A percentile compares a stretch with the other conserved stretches of the same genome.
Conservation (phyloP, 768 basidiomycete species). For the Phylloporus sp. region DNA sequence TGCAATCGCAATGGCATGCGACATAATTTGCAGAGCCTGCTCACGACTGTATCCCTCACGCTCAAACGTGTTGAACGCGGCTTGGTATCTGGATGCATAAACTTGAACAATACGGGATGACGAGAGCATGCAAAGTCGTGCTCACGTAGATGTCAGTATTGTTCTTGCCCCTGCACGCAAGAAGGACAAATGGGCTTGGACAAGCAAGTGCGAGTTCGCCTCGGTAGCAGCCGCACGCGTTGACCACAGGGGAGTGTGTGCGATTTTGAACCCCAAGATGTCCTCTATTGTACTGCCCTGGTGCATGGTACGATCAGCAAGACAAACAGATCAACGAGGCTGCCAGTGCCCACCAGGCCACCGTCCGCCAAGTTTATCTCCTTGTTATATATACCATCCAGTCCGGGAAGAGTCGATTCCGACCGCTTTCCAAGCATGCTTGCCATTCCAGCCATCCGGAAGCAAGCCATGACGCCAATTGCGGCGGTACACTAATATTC, state of each 20-base stretch:
- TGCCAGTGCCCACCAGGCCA: slow-evolving; percentile 38
- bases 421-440: not conserved
- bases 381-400: slow-evolving; percentile 11
- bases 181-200: slow-evolving; percentile 60
- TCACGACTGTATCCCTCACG: slow-evolving; percentile 44
- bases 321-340: not conserved
- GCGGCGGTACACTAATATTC: slow-evolving; percentile 9
- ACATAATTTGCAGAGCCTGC: slow-evolving; percentile 48
- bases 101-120: not conserved
- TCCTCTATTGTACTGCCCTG: slow-evolving; percentile 68
- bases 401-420: not conserved
- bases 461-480: not conserved
- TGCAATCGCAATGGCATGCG: slow-evolving; percentile 50
- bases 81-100: slow-evolving; percentile 55
- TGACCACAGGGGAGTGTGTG: slow-evolving; percentile 67
- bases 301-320: not conserved
- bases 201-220: slow-evolving; percentile 41
- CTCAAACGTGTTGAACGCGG: slow-evolving; percentile 50
- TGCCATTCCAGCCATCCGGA: not conserved
- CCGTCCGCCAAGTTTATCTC: slow-evolving; percentile 38
- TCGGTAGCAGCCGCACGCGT: slow-evolving; percentile 53
- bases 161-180: slow-evolving; percentile 62
- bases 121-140: not conserved
- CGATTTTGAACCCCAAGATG: slow-evolving; percentile 42
- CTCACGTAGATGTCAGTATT: slow-evolving; percentile 67